Evolutionary conservation across 345 rosid genomes (phyloP), one percentile per base, ranked within the genome.

Genomic region (Nephelium lappaceum): DNA sequence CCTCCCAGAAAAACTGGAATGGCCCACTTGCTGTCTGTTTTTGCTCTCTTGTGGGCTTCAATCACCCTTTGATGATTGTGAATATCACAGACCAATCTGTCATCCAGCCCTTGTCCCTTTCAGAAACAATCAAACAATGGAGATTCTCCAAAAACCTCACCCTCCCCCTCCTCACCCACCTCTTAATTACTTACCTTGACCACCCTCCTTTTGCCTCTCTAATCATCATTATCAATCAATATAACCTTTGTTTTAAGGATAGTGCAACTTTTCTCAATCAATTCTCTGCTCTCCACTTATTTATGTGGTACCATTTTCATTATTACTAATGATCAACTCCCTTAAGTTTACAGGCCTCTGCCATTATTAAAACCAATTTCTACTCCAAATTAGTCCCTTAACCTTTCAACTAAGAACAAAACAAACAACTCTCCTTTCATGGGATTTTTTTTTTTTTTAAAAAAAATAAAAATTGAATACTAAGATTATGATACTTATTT

Each of bases 1-100:
- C 82, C 74, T 9, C 85, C 83, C 74, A 77, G 65, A 80, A 87
- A 83, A 78, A 83, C 85, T 85, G 79, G 86, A 84, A 63, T 86
- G 93, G 71, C 90, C 93, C 90, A 86, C 89, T 69, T 77, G 83
- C 81, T 89, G 83, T 89, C 89, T 82, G 88, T 84, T 78, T 79
- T 79, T 60, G 79, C 58, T 53, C 78, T 79, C 77, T 64, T 82
- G 86, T 74, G 85, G 86, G 87, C 88, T 80, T 84, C 86, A 87
- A 81, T 85, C 86, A 84, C 86, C 73, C 86, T 81, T 85, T 81
- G 74, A 85, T 86, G 88, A 86, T 86, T 79, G 74, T 84, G 82
- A 86, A 80, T 36, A 84, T 88, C 80, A 75, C 76, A 75, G 77
- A 62, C 80, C 80, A 77, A 74, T 83, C 85, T 81, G 84, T 84